Conservation (phyloP, 2,329 filamentous ascomycete species). For the Exophiala calicioides region DNA sequence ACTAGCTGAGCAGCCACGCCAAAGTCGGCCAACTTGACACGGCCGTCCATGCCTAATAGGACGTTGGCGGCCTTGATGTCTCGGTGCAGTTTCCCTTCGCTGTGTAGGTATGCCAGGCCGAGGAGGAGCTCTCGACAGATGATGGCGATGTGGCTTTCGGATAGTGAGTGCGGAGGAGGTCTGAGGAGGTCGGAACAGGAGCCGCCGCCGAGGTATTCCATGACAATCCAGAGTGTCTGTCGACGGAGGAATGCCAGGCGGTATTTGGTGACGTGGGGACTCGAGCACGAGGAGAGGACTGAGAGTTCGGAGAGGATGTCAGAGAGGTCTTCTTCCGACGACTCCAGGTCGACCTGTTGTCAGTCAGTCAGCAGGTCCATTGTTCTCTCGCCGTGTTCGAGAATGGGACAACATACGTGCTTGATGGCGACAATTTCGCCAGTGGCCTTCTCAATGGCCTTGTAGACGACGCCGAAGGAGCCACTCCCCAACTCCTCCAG, state of each 20-base stretch:
- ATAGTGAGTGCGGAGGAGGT: slow-evolving; percentile 50
- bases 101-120: slow-evolving; percentile 89
- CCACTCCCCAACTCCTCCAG: slow-evolving; percentile 95
- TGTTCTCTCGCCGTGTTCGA: no score
- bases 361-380: slow-evolving; percentile 2
- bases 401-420: slow-evolving; percentile 72
- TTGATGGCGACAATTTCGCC: slow-evolving; percentile 96
- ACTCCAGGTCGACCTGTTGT: slow-evolving; percentile 90
- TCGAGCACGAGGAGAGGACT: slow-evolving; percentile 89
- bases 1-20: slow-evolving; percentile 94
- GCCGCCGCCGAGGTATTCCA: slow-evolving; percentile 95
- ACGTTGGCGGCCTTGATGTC: slow-evolving; percentile 98
- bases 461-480: slow-evolving; percentile 96
- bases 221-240: slow-evolving; percentile 98
- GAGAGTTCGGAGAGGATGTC: slow-evolving; percentile 98
- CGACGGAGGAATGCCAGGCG: slow-evolving; percentile 94
- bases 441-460: slow-evolving; percentile 86
- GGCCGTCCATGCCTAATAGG: slow-evolving; percentile 84
- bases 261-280: slow-evolving; percentile 91
- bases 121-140: slow-evolving; percentile 87
- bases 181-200: slow-evolving; percentile 87
- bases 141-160: slow-evolving; percentile 88
- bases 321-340: slow-evolving; percentile 96
- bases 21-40: slow-evolving; percentile 95
- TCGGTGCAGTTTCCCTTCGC: slow-evolving; percentile 91